A percentile compares a stretch with the other conserved stretches of the same genome.
Conservation (phyloP, 345 rosid genomes). For the Limnanthes douglasii region DNA sequence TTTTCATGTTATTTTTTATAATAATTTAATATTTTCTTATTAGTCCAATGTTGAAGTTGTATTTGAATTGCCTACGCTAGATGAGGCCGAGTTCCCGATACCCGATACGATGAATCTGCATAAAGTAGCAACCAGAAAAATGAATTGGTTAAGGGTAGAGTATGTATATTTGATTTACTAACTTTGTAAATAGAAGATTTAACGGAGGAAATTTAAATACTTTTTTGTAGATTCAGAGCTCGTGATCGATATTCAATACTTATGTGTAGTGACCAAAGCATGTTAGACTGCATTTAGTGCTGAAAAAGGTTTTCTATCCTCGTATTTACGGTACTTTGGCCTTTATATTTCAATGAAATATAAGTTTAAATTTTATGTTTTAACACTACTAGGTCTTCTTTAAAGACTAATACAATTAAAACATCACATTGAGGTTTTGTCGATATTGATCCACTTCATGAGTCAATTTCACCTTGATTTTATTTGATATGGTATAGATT, state of each 20-base stretch:
- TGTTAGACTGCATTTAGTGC: background rate
- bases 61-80: slow-evolving; percentile 20
- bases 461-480: slow-evolving; percentile 18
- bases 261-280: slow-evolving; percentile 24
- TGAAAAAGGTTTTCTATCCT: background rate
- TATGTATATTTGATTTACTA: slow-evolving; percentile 53
- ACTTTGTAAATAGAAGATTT: slow-evolving; percentile 36
- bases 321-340: too few species aligned
- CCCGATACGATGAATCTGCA: slow-evolving; percentile 20
- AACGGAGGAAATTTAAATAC: slow-evolving; percentile 43
- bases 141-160: slow-evolving; percentile 16
- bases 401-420: slow-evolving; percentile 16
- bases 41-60: slow-evolving; percentile 46
- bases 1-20: background rate
- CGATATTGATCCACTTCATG: slow-evolving; percentile 26
- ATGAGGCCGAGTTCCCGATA: slow-evolving; percentile 14
- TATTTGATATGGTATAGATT: too few species aligned
- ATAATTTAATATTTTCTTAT: background rate
- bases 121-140: slow-evolving; percentile 17
- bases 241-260: slow-evolving; percentile 21
- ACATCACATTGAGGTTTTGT: slow-evolving; percentile 22
- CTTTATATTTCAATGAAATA: too few species aligned
- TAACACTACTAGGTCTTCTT: slow-evolving; percentile 27
- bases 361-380: background rate
- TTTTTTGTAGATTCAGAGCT: slow-evolving; percentile 31